Base-by-base conservation (phyloP, 1,139 yeast genomes). In the Blastobotrys persicus region DNA sequence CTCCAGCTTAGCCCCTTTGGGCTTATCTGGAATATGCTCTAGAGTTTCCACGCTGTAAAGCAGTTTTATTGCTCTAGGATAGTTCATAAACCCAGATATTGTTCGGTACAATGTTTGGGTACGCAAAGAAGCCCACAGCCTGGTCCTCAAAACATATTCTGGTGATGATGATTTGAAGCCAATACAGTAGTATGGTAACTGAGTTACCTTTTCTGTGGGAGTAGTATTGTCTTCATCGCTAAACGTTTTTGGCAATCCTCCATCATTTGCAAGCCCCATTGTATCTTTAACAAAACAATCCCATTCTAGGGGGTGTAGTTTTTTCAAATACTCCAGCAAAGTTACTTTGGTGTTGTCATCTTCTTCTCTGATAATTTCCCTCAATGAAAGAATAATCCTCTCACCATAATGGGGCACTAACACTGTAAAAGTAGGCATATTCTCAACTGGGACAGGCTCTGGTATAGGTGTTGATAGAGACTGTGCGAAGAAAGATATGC, bases 371-470 rank as follows among this genome's bases (percentile, higher is more conserved):
- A 87, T 82, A 1, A 86, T 77, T 59, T 88, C 96, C 50, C 74
- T 77, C 47, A 88, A 66, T 1, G 80, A 72, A 9, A 87, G 76
- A 67, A 92, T 78, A 63, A 92, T 91, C 84, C 94, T 92, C 78
- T 92, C 98, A 56, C 96, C 83, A 75, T 92, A 92, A 70, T 92
- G 98, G 68, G 98, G 98, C 63, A 95, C 91, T 74, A 92, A 79
- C 48, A 92, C 98, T 47, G 98, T 89, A 70, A 92, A 92, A 11
- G 98, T 92, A 55, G 98, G 98, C 98, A 92, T 92, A 76, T 92
- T 92, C 73, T 92, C 98, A 60, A 92, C 97, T 35, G 98, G 98
- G 64, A 92, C 78, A 54, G 98, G 98, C 73, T 92, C 98, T 57
- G 96, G 96, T 63, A 92, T 91, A 59, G 98, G 98, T 53, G 98